A percentile compares a stretch with the other conserved stretches of the same genome.
These are phyloP conservation scores for Acanthamoeba lugdunensis DNA, from an alignment of 208 protist species.

Conservation along the genomic window DNA sequence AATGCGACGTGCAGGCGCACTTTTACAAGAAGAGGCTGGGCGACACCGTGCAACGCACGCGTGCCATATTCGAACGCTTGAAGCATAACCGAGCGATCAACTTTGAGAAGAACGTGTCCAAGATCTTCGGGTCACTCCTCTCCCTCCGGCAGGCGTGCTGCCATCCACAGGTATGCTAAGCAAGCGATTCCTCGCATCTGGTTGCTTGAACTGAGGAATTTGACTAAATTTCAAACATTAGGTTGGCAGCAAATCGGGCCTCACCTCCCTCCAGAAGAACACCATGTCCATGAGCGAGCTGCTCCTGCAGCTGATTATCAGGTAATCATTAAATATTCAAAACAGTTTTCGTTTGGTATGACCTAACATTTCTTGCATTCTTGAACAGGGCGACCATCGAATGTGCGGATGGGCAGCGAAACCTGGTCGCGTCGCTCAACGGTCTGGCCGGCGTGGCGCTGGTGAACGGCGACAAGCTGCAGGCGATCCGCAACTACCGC, in stretches of 20 bases:
- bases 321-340: background rate
- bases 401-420: slow-evolving; percentile 42
- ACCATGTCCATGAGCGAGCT: slow-evolving; percentile 70
- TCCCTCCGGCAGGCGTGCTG: slow-evolving; percentile 51
- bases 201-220: too few species aligned
- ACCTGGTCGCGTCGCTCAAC: slow-evolving; percentile 57
- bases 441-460: slow-evolving; percentile 59
- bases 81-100: background rate
- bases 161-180: slow-evolving; percentile 55
- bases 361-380: background rate
- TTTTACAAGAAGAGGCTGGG: slow-evolving; percentile 55
- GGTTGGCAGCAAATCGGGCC: slow-evolving; percentile 51
- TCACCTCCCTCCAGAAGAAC: slow-evolving; percentile 68
- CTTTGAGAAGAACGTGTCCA: slow-evolving; percentile 41
- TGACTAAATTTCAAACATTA: background rate
- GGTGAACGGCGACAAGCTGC: background rate
- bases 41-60: background rate
- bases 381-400: background rate
- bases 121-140: slow-evolving; percentile 49
- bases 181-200: too few species aligned
- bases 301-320: slow-evolving; percentile 26
- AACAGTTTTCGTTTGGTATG: too few species aligned
- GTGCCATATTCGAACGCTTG: slow-evolving; percentile 3
- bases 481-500: slow-evolving; percentile 40
- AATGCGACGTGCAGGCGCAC: background rate